A percentile compares a stretch with the other conserved stretches of the same genome.
Evolutionary conservation across 2,329 filamentous ascomycete genomes (phyloP).

Genomic region (Ophiocordyceps sinensis): DNA sequence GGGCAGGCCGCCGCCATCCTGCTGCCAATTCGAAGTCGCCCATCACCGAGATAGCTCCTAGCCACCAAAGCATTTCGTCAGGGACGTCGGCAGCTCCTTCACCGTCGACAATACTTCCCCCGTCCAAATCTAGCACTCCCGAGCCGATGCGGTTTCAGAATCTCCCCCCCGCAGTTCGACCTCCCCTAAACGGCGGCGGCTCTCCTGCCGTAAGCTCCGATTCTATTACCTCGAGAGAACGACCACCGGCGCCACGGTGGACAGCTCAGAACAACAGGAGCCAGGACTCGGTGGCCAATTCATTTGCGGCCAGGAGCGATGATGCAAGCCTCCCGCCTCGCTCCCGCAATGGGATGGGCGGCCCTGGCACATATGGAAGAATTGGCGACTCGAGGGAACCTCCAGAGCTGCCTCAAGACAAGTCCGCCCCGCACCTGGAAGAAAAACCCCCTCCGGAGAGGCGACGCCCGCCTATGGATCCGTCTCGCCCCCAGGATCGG

Average conservation of each 20-base stretch:
- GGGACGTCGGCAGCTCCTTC: conserved; percentile 5
- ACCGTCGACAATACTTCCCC: conserved; percentile 4
- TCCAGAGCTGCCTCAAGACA: conserved; percentile 6
- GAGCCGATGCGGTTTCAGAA: conserved; percentile 15
- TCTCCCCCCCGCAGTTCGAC: conserved; percentile 15
- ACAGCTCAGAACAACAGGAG: conserved; percentile 38
- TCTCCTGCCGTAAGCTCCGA: conserved; percentile 40
- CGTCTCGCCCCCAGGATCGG: conserved; percentile 36
- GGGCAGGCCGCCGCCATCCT: conserved; percentile 31
- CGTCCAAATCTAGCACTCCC: conserved; percentile 5
- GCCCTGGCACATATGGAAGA: conserved; percentile 22
- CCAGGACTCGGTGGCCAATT: conserved; percentile 40
- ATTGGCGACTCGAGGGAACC: conserved; percentile 14
- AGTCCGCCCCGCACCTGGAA: conserved; percentile 9
- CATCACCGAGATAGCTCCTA: conserved; percentile 10
- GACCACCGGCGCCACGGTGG: conserved; percentile 27
- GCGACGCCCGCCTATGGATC: conserved; percentile 52
- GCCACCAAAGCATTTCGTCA: conserved; percentile 8
- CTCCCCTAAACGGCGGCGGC: conserved; percentile 23
- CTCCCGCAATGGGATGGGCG: conserved; percentile 34
- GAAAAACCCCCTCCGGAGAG: conserved; percentile 44
- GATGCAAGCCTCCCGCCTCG: conserved; percentile 37
- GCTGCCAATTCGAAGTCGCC: conserved; percentile 10
- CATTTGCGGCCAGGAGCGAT: conserved; percentile 31
- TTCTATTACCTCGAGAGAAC: conserved; percentile 25